These are phyloP conservation scores for Astrothelium macrocarpum DNA, from an alignment of 495 filamentous ascomycete species.

Conservation along the genomic window DNA sequence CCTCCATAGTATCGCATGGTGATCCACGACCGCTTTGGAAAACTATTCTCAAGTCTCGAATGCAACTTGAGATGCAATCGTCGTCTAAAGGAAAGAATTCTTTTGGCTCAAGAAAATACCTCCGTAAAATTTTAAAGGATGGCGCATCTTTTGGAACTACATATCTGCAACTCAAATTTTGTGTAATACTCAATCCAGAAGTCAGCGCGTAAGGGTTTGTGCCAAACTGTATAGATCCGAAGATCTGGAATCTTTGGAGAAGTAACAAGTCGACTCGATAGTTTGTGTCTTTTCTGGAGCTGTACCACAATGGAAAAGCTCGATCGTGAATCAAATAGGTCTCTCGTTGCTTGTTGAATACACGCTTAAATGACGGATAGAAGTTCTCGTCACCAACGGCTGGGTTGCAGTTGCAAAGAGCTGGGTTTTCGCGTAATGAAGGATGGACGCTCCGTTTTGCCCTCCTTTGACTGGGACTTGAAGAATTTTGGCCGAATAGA, in stretches of 20 bases:
- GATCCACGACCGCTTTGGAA: neutral
- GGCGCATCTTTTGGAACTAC: neutral
- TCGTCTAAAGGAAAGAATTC: neutral
- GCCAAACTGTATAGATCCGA: neutral
- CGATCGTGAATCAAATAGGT: constrained; percentile 1
- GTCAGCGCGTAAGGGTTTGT: neutral
- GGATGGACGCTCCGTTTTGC: neutral
- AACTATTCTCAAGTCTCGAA: neutral
- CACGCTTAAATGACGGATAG: neutral
- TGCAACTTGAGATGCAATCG: neutral
- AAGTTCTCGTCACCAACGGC: neutral
- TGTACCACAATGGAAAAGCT: neutral
- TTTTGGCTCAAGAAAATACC: neutral
- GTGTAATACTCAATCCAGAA: neutral
- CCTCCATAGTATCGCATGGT: neutral
- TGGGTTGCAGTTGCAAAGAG: neutral
- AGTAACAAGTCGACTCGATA: neutral
- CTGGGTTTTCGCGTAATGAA: neutral
- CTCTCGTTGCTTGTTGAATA: neutral
- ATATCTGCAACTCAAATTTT: neutral
- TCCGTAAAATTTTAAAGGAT: neutral
- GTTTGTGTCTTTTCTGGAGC: neutral
- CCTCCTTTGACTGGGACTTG: neutral
- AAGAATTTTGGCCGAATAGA: neutral
- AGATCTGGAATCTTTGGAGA: neutral